Evolutionary conservation across 1,284 basidiomycete species (phyloP).

Genomic region (Gymnopus androsaceus): DNA sequence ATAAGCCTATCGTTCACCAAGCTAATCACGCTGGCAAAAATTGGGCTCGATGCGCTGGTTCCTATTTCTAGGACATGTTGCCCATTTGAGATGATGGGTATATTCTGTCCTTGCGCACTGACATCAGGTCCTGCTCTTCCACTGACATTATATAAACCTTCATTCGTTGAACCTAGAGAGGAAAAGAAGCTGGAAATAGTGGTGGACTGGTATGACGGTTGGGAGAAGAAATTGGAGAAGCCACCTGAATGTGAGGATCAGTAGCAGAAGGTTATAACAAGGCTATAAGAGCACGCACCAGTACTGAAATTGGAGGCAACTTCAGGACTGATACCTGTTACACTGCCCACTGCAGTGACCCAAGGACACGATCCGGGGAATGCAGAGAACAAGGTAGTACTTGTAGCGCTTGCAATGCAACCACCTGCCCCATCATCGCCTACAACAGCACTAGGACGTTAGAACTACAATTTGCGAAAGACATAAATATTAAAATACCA

Average conservation of each 20-base stretch:
- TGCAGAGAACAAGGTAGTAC: slow-evolving; percentile 8
- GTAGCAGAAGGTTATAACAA: background rate
- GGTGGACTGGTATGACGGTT: slow-evolving; percentile 12
- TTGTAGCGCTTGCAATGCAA: slow-evolving; percentile 3
- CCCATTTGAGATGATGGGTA: slow-evolving; percentile 55
- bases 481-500: background rate
- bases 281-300: background rate
- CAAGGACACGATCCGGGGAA: slow-evolving; percentile 14
- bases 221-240: slow-evolving; percentile 14
- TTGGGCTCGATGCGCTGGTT: slow-evolving; percentile 32
- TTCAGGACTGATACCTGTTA: slow-evolving; percentile 7
- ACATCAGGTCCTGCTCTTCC: slow-evolving; percentile 75
- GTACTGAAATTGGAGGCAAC: slow-evolving; percentile 5
- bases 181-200: slow-evolving; percentile 8
- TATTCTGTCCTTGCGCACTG: slow-evolving; percentile 60
- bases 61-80: slow-evolving; percentile 44
- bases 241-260: background rate
- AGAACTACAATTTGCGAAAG: background rate
- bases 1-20: slow-evolving; percentile 3
- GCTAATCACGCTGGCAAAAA: slow-evolving; percentile 10
- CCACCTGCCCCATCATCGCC: slow-evolving; percentile 4
- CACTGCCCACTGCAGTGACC: slow-evolving; percentile 15
- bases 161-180: slow-evolving; percentile 4
- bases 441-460: background rate
- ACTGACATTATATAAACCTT: slow-evolving; percentile 23